Percentiles rank a stretch among this genome's conserved stretches.
These are phyloP conservation scores for Colletotrichum neosansevieriae DNA, from an alignment of 2,329 filamentous ascomycete genomes.

Conservation along the genomic window DNA sequence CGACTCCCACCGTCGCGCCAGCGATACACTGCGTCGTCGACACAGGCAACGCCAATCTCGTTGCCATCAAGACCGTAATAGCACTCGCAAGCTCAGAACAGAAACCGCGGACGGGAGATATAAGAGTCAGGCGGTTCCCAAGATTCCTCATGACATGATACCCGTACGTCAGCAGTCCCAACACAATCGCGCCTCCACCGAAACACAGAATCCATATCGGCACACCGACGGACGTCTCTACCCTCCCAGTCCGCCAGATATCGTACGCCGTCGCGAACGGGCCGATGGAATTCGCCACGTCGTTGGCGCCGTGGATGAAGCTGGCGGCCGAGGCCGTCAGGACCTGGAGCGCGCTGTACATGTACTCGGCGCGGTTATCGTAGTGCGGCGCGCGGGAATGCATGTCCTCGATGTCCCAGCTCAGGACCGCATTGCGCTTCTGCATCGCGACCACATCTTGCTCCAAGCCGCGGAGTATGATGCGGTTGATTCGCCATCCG, in stretches of 20 bases:
- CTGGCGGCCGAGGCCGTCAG: conserved; percentile 66
- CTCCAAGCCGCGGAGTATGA: conserved; percentile 60
- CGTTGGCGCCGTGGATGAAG: conserved; percentile 69
- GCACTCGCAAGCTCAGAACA: conserved; percentile 60
- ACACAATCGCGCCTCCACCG: conserved; percentile 60
- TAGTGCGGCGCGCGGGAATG: conserved; percentile 63
- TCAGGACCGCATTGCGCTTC: conserved; percentile 60
- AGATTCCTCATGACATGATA: conserved; percentile 73
- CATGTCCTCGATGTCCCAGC: conserved; percentile 60
- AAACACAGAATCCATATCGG: conserved; percentile 64
- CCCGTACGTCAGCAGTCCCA: conserved; percentile 72
- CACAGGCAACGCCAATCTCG: conserved; percentile 62
- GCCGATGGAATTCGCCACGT: conserved; percentile 65
- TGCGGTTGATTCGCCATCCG: conserved; percentile 54
- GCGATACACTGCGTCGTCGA: conserved; percentile 65
- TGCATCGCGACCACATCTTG: conserved; percentile 62
- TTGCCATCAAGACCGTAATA: conserved; percentile 66
- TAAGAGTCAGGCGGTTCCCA: conserved; percentile 67
- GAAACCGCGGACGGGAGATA: conserved; percentile 65
- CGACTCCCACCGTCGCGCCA: conserved; percentile 64
- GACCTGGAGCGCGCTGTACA: conserved; percentile 62
- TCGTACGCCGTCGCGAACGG: conserved; percentile 65
- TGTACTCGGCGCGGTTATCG: conserved; percentile 65
- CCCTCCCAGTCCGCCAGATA: conserved; percentile 58
- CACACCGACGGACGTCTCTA: conserved; percentile 52